These are phyloP conservation scores for Phytophthora pluvialis DNA, from an alignment of 352 stramenopile genomes.

Conservation along the genomic window DNA sequence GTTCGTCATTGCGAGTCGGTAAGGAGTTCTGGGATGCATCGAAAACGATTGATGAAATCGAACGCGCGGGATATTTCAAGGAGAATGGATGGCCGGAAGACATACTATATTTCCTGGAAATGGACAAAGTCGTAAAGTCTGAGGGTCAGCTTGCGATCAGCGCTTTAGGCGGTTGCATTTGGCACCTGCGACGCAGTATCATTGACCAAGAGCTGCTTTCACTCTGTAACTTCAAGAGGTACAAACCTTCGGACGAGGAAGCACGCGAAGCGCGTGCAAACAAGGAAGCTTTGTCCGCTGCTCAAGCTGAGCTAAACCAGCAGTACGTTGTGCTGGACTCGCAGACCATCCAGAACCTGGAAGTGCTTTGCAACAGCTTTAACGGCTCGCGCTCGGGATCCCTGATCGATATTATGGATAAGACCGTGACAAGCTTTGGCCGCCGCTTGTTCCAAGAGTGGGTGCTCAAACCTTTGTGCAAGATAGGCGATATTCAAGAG, in stretches of 20 bases:
- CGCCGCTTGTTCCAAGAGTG: constrained; percentile 96
- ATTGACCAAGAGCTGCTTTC: constrained; percentile 87
- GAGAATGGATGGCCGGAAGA: constrained; percentile 71
- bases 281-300: constrained; percentile 25
- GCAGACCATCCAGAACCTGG: constrained; percentile 97
- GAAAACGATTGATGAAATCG: constrained; percentile 92
- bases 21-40: constrained; percentile 92
- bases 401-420: constrained; percentile 92
- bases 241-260: constrained; percentile 82
- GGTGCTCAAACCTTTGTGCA: constrained; percentile 97
- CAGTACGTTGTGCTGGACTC: constrained; percentile 96
- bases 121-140: constrained; percentile 65
- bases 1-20: constrained; percentile 65
- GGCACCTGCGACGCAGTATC: constrained; percentile 78
- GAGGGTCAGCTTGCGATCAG: constrained; percentile 72
- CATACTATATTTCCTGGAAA: constrained; percentile 71
- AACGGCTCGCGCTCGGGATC: constrained; percentile 91
- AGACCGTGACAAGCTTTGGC: constrained; percentile 94
- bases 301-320: constrained; percentile 68
- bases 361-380: constrained; percentile 93
- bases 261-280: constrained; percentile 35
- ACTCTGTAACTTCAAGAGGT: constrained; percentile 77
- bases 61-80: constrained; percentile 89
- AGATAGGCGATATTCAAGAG: constrained; percentile 94
- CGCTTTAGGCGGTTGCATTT: constrained; percentile 78